A percentile compares a stretch with the other conserved stretches of the same genome.
Evolutionary conservation across 2,329 filamentous ascomycete genomes (phyloP).

Genomic region (Thelonectria blattea): DNA sequence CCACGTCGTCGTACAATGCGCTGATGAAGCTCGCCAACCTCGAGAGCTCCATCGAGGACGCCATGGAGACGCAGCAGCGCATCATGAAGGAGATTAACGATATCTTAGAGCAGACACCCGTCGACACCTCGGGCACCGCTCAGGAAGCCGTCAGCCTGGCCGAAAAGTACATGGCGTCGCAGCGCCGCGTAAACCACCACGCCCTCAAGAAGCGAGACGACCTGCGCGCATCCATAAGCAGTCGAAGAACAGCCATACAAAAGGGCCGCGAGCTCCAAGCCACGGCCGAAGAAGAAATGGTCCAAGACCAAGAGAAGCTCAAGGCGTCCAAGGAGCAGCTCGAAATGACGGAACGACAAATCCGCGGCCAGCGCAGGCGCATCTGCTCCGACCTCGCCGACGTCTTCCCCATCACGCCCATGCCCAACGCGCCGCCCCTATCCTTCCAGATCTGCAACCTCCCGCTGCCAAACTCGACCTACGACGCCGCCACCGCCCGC

Average conservation of each 20-base stretch:
- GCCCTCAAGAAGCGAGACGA: slow-evolving; percentile 70
- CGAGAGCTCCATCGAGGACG: slow-evolving; percentile 90
- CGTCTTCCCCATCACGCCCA: slow-evolving; percentile 82
- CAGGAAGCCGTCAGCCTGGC: slow-evolving; percentile 56
- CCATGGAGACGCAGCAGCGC: slow-evolving; percentile 74
- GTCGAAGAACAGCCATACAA: slow-evolving; percentile 71
- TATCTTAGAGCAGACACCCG: slow-evolving; percentile 52
- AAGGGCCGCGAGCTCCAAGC: slow-evolving; percentile 66
- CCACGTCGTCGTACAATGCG: slow-evolving; percentile 83
- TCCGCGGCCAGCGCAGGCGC: slow-evolving; percentile 85
- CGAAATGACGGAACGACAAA: slow-evolving; percentile 64
- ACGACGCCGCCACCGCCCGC: slow-evolving; percentile 58
- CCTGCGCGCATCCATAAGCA: slow-evolving; percentile 68
- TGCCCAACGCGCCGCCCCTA: slow-evolving; percentile 63
- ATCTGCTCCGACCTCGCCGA: slow-evolving; percentile 82
- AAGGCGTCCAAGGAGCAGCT: slow-evolving; percentile 61
- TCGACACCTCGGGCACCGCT: slow-evolving; percentile 54
- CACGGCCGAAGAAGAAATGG: slow-evolving; percentile 65
- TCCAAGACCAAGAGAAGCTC: slow-evolving; percentile 65
- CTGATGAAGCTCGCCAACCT: slow-evolving; percentile 88
- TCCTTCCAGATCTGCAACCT: slow-evolving; percentile 84
- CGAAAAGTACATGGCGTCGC: slow-evolving; percentile 62
- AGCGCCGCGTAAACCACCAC: slow-evolving; percentile 69
- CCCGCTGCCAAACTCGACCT: slow-evolving; percentile 79
- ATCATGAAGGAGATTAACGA: slow-evolving; percentile 80